A percentile compares a stretch with the other conserved stretches of the same genome.
Conservation (phyloP, 495 filamentous ascomycete species). For the Penicillium nucicola region DNA sequence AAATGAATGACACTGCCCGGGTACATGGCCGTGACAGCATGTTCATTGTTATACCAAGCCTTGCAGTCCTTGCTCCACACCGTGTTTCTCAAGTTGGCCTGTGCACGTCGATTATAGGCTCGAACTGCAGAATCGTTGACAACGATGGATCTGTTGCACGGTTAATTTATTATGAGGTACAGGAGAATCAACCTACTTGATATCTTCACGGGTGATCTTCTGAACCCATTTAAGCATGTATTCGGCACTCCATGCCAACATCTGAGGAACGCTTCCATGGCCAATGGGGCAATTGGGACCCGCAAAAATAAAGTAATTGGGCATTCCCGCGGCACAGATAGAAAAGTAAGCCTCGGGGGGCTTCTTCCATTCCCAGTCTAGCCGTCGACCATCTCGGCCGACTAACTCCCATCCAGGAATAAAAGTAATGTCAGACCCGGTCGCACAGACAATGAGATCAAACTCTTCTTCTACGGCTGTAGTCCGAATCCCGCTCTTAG, state of each 20-base stretch:
- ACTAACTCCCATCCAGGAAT: conserved; percentile 34
- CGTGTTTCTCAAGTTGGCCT: neutral
- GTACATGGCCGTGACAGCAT: neutral
- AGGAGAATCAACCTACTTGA: conserved; percentile 43
- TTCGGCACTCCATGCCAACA: conserved; percentile 47
- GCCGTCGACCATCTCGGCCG: conserved; percentile 31
- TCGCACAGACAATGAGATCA: conserved; percentile 35
- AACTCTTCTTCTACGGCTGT: conserved; percentile 25
- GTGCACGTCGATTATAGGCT: neutral
- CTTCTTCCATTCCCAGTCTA: conserved; percentile 31
- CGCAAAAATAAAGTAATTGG: conserved; percentile 36
- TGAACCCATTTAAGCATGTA: conserved; percentile 51
- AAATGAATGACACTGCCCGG: neutral
- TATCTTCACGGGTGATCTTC: conserved; percentile 44
- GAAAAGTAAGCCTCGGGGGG: conserved; percentile 29
- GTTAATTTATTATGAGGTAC: no score
- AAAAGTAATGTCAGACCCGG: conserved; percentile 48
- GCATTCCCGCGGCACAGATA: conserved; percentile 20
- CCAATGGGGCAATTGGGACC: conserved; percentile 36
- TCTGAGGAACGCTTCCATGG: conserved; percentile 40
- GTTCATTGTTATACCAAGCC: conserved; percentile 3
- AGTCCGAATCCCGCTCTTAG: conserved; percentile 40
- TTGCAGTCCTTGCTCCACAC: conserved; percentile 3
- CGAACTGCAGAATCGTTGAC: neutral
- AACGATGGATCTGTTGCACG: conserved; percentile 11